A percentile compares a stretch with the other conserved stretches of the same genome.
Evolutionary conservation across 140 eudicot genomes (phyloP).

Genomic region (Erigeron philadelphicus): DNA sequence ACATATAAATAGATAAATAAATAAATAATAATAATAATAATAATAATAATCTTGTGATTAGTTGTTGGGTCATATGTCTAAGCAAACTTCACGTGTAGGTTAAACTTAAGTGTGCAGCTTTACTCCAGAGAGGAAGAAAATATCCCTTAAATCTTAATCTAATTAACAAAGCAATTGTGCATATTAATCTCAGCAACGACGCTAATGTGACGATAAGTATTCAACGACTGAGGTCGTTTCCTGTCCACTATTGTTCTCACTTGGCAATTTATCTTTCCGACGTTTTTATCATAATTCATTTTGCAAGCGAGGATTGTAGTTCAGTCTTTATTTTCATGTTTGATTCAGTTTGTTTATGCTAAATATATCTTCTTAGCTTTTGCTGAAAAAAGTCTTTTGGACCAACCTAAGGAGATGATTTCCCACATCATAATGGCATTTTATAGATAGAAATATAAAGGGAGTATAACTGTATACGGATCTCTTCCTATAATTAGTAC

Average conservation of each 20-base stretch:
- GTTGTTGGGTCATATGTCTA: slow-evolving; percentile 2
- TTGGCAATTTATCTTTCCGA: not conserved
- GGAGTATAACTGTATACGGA: not conserved
- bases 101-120: not conserved
- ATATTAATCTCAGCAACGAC: not conserved
- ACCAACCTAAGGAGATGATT: not conserved
- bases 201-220: not conserved
- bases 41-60: not conserved
- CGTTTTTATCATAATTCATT: not conserved
- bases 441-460: not conserved
- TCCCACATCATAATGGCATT: not conserved
- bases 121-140: not conserved
- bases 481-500: not conserved
- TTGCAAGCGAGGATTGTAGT: not conserved
- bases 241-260: not conserved
- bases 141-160: not conserved
- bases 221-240: not conserved
- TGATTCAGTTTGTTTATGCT: not conserved
- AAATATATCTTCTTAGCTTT: not conserved
- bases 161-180: not conserved
- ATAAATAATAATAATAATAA: not conserved
- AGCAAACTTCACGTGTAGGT: not conserved
- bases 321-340: too few species aligned
- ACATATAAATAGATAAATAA: too few species aligned
- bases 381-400: not conserved